Base-by-base conservation (phyloP, 148 eudicot genomes). In the Cornus kousa region DNA sequence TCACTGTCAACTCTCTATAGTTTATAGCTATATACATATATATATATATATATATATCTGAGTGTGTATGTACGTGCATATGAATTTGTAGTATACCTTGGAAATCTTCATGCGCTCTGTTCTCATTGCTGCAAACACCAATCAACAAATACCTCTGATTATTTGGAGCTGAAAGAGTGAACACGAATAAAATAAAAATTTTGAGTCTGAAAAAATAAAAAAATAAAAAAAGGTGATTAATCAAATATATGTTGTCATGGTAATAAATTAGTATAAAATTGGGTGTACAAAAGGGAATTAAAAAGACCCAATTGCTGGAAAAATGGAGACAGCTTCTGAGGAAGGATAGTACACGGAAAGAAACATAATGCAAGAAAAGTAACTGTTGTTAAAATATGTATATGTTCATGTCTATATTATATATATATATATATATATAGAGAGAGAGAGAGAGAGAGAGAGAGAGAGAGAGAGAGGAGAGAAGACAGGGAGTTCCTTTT, bases 281-380 rank as follows among this genome's bases (percentile, higher is more conserved):
- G 67, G 78, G 67, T 75, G 48, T 71, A 67, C 77, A 80, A 80
- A 68, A 2, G 20, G 31, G 69, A 76, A 67, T 79, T 50, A 71
- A 71, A 75, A 75, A 48, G 22, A 71, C 67, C 87, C 31, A 86
- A 53, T 82, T 82, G 91, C 91, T 80, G 89, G 91, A 77, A 48
- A 80, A 72, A 78, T 75, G 80, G 87, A 83, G 87, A 84, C 89
- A 80, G 83, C 74, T 59, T 78, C 70, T 75, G 50, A 65, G 19
- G 48, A 79, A 78, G 83, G 72, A 80, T 67, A 37, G 80, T 75
- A 65, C 28, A 76, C 77, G 71, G 33, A 68, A 83, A 68, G 66
- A 28, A 77, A 83, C 19, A 33, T 55, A 62, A 48, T 9, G 9
- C 67, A 48, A 9, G 32, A 59, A 22, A 71, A 48, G 32, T 40